Evolutionary conservation across 1,284 basidiomycete species (phyloP).

Genomic region (Gymnopus androsaceus): DNA sequence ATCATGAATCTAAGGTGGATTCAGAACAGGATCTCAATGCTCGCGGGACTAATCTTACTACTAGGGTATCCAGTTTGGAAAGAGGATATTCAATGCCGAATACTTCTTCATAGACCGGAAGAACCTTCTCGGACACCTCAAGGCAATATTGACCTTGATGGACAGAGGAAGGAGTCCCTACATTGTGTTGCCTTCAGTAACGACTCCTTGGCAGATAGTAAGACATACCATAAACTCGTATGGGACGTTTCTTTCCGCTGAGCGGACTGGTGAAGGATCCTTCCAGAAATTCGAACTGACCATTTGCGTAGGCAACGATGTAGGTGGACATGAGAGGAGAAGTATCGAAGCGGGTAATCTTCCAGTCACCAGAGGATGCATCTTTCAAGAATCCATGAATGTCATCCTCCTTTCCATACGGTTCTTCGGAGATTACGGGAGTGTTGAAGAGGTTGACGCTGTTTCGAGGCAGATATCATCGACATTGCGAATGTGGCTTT

Average conservation of each 20-base stretch:
- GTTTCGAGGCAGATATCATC: conserved; percentile 65
- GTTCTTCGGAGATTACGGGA: conserved; percentile 49
- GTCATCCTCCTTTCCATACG: conserved; percentile 33
- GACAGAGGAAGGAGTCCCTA: conserved; percentile 83
- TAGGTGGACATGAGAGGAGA: conserved; percentile 79
- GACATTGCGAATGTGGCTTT: conserved; percentile 77
- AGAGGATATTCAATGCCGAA: conserved; percentile 91
- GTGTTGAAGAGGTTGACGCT: conserved; percentile 76
- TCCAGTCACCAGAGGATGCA: conserved; percentile 49
- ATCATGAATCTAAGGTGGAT: conserved; percentile 62
- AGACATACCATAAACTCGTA: conserved; percentile 65
- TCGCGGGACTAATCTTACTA: conserved; percentile 47
- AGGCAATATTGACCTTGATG: conserved; percentile 82
- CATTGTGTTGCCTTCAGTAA: background rate
- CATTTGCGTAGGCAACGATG: conserved; percentile 80
- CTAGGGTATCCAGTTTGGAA: conserved; percentile 90
- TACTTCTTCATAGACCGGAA: conserved; percentile 92
- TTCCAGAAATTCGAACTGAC: conserved; percentile 65
- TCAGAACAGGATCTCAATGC: conserved; percentile 2
- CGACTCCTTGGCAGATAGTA: background rate
- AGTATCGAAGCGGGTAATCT: conserved; percentile 64
- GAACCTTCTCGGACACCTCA: conserved; percentile 84
- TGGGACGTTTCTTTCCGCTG: conserved; percentile 67
- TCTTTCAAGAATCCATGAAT: conserved; percentile 30
- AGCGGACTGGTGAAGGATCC: conserved; percentile 66